Base-by-base conservation (phyloP, 1,139 yeast genomes). In the Torulaspora pretoriensis region DNA sequence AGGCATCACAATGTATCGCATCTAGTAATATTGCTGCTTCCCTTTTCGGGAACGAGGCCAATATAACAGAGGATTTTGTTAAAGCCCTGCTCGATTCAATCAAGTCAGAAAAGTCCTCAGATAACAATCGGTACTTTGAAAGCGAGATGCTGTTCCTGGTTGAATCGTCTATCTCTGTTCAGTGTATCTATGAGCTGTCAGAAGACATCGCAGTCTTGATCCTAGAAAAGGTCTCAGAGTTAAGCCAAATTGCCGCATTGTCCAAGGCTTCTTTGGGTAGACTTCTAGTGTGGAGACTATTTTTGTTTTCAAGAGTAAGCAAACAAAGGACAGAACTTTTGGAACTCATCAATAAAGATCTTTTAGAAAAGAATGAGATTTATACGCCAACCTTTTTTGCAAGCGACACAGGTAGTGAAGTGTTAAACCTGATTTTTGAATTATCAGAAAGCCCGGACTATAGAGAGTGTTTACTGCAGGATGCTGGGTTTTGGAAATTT, bases 1-100 rank as follows among this genome's bases (percentile, higher is more conserved):
- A 89, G 4, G 83, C 96, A 0, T 69, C 84, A 46, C 96, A 90
- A 54, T 90, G 97, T 60, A 31, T 55, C 7, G 78, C 77, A 45
- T 78, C 89, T 0, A 77, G 90, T 50, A 76, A 76, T 38, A 68
- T 88, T 8, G 68, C 76, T 1, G 45, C 56, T 7, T 54, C 64
- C 1, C 43, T 61, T 7, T 56, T 60, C 50, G 61, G 62, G n/a
- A 58, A 59, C 34, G 59, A 55, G 23, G 26, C 33, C 2, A 54
- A 60, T 29, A 52, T 58, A 8, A 52, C 48, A 7, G 52, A 53
- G 9, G 38, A 49, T 2, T 52, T 71, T n/a, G 65, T 71, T 8
- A 56, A 59, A 24, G 46, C 68, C 9, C 49, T 73, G 8, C 45
- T 72, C 16, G 56, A 59, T 0, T 40, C 57, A 35, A 37, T 60